These are phyloP conservation scores for Persicaria maculosa DNA, from an alignment of 148 eudicot genomes.

Conservation along the genomic window DNA sequence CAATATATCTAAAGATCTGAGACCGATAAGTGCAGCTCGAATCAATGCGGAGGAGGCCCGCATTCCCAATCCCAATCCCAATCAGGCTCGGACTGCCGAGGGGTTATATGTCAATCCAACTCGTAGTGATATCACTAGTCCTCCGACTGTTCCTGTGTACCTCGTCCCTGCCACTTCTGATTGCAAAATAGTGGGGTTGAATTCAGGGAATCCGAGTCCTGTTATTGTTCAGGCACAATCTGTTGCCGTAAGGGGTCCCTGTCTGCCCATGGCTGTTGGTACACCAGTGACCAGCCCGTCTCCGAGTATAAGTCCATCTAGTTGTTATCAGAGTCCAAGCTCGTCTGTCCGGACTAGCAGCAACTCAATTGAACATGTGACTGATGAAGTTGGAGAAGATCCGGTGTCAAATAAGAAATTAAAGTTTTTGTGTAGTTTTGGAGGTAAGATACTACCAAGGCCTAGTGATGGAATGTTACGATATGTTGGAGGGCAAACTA, in stretches of 20 bases:
- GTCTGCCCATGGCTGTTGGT: neutral
- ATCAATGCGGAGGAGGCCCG: conserved; percentile 48
- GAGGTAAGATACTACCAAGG: conserved; percentile 87
- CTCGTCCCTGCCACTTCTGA: conserved; percentile 32
- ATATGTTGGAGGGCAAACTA: conserved; percentile 92
- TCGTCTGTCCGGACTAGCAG: conserved; percentile 24
- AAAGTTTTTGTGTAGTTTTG: conserved; percentile 84
- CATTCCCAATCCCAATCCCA: conserved; percentile 44
- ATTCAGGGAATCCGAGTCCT: conserved; percentile 27
- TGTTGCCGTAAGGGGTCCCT: conserved; percentile 14
- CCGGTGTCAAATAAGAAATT: conserved; percentile 65
- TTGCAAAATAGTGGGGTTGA: conserved; percentile 44
- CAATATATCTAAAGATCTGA: conserved; percentile 49
- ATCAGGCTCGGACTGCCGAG: conserved; percentile 29
- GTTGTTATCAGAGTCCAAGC: neutral
- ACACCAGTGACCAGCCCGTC: conserved; percentile 1
- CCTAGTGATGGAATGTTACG: conserved; percentile 80
- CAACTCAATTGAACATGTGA: conserved; percentile 42
- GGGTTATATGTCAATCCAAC: conserved; percentile 32
- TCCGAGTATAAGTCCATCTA: conserved; percentile 1
- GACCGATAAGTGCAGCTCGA: conserved; percentile 45
- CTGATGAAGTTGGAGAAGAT: conserved; percentile 61
- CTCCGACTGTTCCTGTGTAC: conserved; percentile 36
- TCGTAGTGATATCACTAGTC: conserved; percentile 30
- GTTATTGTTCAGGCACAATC: conserved; percentile 19